Evolutionary conservation across 768 basidiomycete genomes (phyloP), one percentile per base, ranked within the genome.

Genomic region (Psilocybe azurescens): DNA sequence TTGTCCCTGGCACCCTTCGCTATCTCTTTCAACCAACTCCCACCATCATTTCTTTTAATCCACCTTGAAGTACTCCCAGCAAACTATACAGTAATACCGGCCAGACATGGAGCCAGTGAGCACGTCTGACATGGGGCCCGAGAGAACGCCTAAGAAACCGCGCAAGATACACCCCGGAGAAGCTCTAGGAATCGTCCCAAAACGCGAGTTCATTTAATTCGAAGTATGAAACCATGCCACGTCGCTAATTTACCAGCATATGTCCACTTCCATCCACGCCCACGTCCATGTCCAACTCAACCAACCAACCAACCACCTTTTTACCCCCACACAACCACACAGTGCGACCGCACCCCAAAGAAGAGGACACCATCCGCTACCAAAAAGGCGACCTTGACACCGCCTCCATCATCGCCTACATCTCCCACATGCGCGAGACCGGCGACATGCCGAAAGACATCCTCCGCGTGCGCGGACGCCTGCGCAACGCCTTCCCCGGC

Each of bases 401-500:
- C 13, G 59, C 60, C 55, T 60, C 63, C 28, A 58, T 64, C 13
- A 48, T 60, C 14, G 59, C 63, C 1, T 64, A 28, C 36, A 5
- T 64, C n/a, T 18, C 59, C 11, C 58, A 60, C 20, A 6, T 64
- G 11, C 54, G 54, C 18, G 41, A 44, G 30, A 18, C 53, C 1
- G 39, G 30, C 33, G 49, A 60, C 18, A 51, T 64, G 54, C 59
- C 63, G 10, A 52, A 47, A 9, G 41, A 48, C 2, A 59, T 64
- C 11, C 50, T 64, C 5, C 55, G 55, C 13, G 38, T 64, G 13
- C 63, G 59, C 6, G 55, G 59, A 14, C 59, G 55, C 18, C 58
- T 64, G 47, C 59, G 63, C 8, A 53, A 53, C 11, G 63, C 59
- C 1, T 64, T 64, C 56, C 63, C 63, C 32, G 58, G 53, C 16